Conservation (phyloP, 176 grass and related monocot species). For the Pontederia paniculata region DNA sequence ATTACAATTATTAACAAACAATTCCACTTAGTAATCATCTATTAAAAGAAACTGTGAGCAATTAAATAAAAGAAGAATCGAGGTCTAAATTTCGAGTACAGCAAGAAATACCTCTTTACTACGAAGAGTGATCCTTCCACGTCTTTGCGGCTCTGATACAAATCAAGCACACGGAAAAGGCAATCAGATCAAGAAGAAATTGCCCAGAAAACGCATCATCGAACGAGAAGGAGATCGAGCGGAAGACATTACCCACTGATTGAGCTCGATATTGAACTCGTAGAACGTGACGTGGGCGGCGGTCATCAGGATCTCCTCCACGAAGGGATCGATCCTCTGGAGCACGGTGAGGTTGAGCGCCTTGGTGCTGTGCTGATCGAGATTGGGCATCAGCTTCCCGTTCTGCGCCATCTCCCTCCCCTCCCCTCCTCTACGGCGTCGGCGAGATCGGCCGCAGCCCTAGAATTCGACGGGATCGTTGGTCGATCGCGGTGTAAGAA, state of each 20-base stretch:
- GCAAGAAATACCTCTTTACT: conserved; percentile 53
- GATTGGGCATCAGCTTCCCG: conserved; percentile 73
- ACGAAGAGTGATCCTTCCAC: conserved; percentile 91
- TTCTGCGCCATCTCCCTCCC: conserved; percentile 24
- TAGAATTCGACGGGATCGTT: too few relatives aligned
- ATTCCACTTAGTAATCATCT: too few relatives aligned
- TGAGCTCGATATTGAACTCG: conserved; percentile 92
- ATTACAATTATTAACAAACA: too few relatives aligned
- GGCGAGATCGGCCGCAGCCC: too few relatives aligned
- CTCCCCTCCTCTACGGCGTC: too few relatives aligned
- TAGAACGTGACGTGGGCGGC: conserved; percentile 83
- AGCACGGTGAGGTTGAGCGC: conserved; percentile 86
- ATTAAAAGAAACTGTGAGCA: background rate
- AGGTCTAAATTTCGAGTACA: background rate
- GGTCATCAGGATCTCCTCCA: conserved; percentile 93
- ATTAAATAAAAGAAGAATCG: background rate
- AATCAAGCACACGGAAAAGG: background rate
- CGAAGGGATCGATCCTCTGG: conserved; percentile 75
- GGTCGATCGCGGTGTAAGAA: too few relatives aligned
- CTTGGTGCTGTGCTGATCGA: conserved; percentile 67
- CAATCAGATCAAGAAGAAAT: conserved; percentile 5
- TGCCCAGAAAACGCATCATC: background rate
- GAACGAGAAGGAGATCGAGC: background rate
- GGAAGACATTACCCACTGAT: conserved; percentile 53
- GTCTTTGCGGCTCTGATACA: conserved; percentile 73